Evolutionary conservation across 169 alveolate species (phyloP), one percentile per base, ranked within the genome.

Genomic region (Plasmodium adleri): DNA sequence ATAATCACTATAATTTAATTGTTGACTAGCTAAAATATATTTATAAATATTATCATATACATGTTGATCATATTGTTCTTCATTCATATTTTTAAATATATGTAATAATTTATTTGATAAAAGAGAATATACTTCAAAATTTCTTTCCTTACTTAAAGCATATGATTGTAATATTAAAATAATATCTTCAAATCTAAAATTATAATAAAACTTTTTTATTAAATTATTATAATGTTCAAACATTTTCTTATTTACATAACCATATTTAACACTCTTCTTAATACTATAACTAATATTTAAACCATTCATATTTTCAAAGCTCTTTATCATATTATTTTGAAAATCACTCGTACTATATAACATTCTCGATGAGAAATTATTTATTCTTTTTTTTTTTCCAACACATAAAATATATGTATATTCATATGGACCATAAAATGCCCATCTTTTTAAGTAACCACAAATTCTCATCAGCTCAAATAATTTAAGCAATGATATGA

Each of bases 101-200:
- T 50, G 43, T 74, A 86, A 58, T 66, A 75, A 17, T 54, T 87
- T 73, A 52, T 58, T 47, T 10, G 92, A 60, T 22, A 86, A 32
- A 15, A 72, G 24, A 52, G 92, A 71, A 50, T 86, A 86, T 1
- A 86, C 17, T 49, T 72, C 72, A 47, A 86, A 86, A 64, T 86
- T 86, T 58, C 92, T 86, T 39, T 86, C 68, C 59, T 86, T 86
- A 54, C 92, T 26, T 39, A 86, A 64, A 17, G 92, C 92, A 66
- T 86, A 86, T 20, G 92, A 45, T 73, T 86, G 92, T 39, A 86
- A 66, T 12, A 64, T 47, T 12, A 86, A 17, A 10, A 86, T 75
- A 26, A 86, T 63, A 39, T 86, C 92, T 26, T 17, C 7, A 17
- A 86, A 72, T 0, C 20, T 60, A 32, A 86, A 86, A 26, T 39